Evolutionary conservation across 2,329 filamentous ascomycete genomes (phyloP).

Genomic region (Aspergillus floridensis): DNA sequence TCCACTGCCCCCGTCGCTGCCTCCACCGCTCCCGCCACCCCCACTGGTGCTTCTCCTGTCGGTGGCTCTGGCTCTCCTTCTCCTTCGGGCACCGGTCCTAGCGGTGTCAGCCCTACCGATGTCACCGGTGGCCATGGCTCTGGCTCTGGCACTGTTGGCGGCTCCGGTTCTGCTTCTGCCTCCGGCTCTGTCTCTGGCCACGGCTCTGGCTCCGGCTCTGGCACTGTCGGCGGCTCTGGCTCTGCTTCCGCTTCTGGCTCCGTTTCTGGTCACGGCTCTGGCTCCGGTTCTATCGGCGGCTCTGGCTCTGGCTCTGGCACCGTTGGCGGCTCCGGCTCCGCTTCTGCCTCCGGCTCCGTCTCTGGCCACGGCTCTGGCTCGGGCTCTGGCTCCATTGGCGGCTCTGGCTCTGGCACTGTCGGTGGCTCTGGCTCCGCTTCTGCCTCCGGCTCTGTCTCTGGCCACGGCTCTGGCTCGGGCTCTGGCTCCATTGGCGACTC

Average conservation of each 20-base stretch:
- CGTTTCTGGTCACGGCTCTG: not conserved
- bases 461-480: not conserved
- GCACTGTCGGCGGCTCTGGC: slow-evolving; percentile 11
- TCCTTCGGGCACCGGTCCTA: slow-evolving; percentile 13
- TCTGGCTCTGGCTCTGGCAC: slow-evolving; percentile 5
- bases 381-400: not conserved
- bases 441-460: not conserved
- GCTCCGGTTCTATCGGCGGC: not conserved
- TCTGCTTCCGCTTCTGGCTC: slow-evolving; percentile 12
- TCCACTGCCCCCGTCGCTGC: slow-evolving; percentile 11
- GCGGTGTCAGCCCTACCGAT: slow-evolving; percentile 1
- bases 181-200: not conserved
- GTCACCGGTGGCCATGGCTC: slow-evolving; percentile 7
- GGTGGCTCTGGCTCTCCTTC: slow-evolving; percentile 9
- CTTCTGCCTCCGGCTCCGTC: not conserved
- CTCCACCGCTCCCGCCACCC: slow-evolving; percentile 7
- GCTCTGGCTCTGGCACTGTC: slow-evolving; percentile 11
- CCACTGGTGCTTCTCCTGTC: slow-evolving; percentile 8
- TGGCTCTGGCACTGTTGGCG: slow-evolving; percentile 14
- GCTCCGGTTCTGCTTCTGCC: slow-evolving; percentile 12
- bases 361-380: not conserved
- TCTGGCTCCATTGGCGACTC: not conserved
- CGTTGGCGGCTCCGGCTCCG: slow-evolving; percentile 2
- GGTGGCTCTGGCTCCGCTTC: slow-evolving; percentile 14
- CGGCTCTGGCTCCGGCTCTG: slow-evolving; percentile 7